phyloP scores from a whole-genome alignment of 2,329 filamentous ascomycete species.

The Coleophoma cylindrospora region DNA sequence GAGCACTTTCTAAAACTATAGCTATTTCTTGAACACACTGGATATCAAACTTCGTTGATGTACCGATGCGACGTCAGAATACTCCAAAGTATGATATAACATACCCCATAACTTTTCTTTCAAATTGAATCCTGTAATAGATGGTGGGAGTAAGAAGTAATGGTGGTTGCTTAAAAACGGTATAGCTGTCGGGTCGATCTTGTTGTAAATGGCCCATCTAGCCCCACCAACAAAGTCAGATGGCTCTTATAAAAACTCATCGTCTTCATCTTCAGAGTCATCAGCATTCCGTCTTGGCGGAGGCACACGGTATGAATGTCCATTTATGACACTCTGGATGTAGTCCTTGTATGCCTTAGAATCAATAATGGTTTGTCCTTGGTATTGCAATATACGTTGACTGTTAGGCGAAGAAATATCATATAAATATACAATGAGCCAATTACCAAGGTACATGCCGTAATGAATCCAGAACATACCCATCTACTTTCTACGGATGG shows the following conservation, averaged over 20 bases:
- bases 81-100: neutral
- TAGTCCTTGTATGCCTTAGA: neutral
- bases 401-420: neutral
- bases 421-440: too few species aligned
- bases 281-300: neutral
- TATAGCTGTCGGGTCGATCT: neutral
- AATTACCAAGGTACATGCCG: too few species aligned
- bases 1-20: too few species aligned
- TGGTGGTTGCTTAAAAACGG: neutral
- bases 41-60: neutral
- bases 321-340: neutral
- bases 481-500: too few species aligned
- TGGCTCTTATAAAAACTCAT: neutral
- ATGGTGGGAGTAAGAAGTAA: neutral
- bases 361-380: neutral
- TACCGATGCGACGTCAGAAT: neutral
- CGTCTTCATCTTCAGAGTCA: neutral
- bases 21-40: neutral
- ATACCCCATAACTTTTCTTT: slow-evolving; percentile 3
- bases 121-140: slow-evolving; percentile 3
- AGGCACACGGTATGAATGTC: neutral
- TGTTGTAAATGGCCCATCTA: neutral
- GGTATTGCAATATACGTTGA: neutral
- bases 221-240: neutral
- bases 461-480: too few species aligned